Base-by-base conservation (phyloP, 2,329 filamentous ascomycete genomes). In the Botrytis fabae region DNA sequence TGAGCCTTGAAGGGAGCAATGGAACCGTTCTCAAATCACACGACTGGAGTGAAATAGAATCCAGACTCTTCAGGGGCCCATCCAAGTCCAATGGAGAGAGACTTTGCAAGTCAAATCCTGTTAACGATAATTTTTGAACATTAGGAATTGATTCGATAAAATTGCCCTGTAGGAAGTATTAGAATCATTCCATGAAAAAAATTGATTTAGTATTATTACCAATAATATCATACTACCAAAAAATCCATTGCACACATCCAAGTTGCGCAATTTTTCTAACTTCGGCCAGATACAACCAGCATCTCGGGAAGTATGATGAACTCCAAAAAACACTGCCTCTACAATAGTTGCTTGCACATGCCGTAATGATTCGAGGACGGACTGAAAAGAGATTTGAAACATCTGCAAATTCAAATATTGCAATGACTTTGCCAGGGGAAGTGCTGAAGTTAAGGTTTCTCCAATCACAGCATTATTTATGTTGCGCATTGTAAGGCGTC, bases 1-100 rank as follows among this genome's bases (percentile, higher is more conserved):
- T 78, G 22, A 81, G 61, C 16, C 75, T 78, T 12, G 70, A 35
- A n/a, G 80, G 79, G 35, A 80, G 71, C 40, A 68, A 68, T 20
- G 79, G 80, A 14, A 79, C 42, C 8, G 25, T 22, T 18, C 3
- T 42, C 35, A 79, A 46, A 35, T 66, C 14, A 4, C 73, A 75
- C 54, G 78, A 70, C 38, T 32, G 75, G 7, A 81, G 73, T 61
- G 79, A 74, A 18, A 81, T 74, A n/a, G 73, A n/a, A 35, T 65
- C 8, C 16, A 71, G 35, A 42, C 46, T 8, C 40, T 42, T 61
- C 2, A 71, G 46, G 10, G 54, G n/a, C n/a, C 44, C 35, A 16
- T 7, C 25, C 18, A 63, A 65, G 32, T 71, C 51, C 35, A 69
- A 48, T 42, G 48, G 38, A 3, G 38, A 60, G n/a, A n/a, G 10